Conservation (phyloP, 1,284 basidiomycete genomes). For the Phellopilus nigrolimitatus region DNA sequence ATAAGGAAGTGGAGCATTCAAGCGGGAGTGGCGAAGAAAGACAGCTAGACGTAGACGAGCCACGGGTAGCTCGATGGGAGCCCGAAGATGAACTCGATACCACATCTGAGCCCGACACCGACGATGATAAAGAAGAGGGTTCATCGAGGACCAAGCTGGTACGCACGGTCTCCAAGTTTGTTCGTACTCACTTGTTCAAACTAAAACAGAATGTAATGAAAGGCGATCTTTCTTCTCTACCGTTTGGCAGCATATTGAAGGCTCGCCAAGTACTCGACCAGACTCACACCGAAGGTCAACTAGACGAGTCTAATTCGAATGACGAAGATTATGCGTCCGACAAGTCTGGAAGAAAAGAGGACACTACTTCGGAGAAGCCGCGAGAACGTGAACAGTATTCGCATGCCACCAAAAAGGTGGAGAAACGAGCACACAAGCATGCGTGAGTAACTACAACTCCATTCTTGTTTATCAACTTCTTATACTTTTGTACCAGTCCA, state of each 20-base stretch:
- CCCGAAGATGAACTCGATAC: constrained; percentile 44
- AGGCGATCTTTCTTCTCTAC: constrained; percentile 51
- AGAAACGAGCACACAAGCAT: constrained; percentile 79
- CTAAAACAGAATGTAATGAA: constrained; percentile 13
- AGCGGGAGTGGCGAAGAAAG: not conserved
- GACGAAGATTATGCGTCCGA: constrained; percentile 30
- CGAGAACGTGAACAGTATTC: constrained; percentile 31
- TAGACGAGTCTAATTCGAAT: constrained; percentile 29
- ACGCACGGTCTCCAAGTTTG: not conserved
- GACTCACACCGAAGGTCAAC: constrained; percentile 33
- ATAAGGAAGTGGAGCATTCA: not conserved
- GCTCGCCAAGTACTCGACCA: constrained; percentile 54
- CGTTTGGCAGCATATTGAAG: constrained; percentile 62
- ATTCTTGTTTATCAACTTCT: constrained; percentile 5
- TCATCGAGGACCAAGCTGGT: constrained; percentile 14
- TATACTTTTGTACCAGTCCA: constrained; percentile 49
- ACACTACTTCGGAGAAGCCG: constrained; percentile 4
- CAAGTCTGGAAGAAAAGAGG: constrained; percentile 23
- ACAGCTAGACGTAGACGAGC: constrained; percentile 37
- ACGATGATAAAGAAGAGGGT: constrained; percentile 22
- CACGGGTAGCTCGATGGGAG: constrained; percentile 51
- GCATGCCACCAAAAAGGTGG: constrained; percentile 34
- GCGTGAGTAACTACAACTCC: constrained; percentile 57
- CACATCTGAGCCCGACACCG: constrained; percentile 29
- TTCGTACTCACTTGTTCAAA: constrained; percentile 22